Evolutionary conservation across 495 filamentous ascomycete genomes (phyloP).

Genomic region (Geopyxis carbonaria): DNA sequence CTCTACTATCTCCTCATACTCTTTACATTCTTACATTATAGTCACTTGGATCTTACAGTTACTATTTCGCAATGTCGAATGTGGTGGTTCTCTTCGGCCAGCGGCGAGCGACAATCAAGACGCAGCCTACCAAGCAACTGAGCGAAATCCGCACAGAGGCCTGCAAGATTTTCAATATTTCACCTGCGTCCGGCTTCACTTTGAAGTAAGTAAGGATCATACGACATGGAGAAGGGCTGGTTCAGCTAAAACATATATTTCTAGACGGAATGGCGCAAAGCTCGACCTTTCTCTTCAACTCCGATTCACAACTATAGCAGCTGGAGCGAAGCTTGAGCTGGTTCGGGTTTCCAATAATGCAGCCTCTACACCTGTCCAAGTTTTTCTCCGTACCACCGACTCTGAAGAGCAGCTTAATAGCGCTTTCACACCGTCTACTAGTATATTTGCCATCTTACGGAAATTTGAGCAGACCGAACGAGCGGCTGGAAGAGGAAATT

Average conservation of each 20-base stretch:
- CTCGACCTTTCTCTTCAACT: slow-evolving; percentile 70
- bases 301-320: slow-evolving; percentile 67
- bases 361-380: slow-evolving; percentile 58
- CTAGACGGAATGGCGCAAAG: slow-evolving; percentile 60
- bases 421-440: slow-evolving; percentile 68
- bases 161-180: slow-evolving; percentile 57
- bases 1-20: too few relatives aligned
- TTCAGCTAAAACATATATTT: slow-evolving; percentile 7
- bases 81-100: slow-evolving; percentile 73
- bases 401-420: slow-evolving; percentile 47
- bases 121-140: slow-evolving; percentile 58
- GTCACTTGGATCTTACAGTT: too few relatives aligned
- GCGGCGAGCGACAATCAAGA: slow-evolving; percentile 60
- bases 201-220: slow-evolving; percentile 63
- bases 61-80: slow-evolving; percentile 43
- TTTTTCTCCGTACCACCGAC: slow-evolving; percentile 66
- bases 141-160: slow-evolving; percentile 74
- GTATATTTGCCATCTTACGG: slow-evolving; percentile 72
- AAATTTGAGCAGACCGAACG: slow-evolving; percentile 55
- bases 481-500: slow-evolving; percentile 31
- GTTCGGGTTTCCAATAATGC: slow-evolving; percentile 35
- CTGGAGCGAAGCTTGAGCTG: slow-evolving; percentile 84
- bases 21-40: too few relatives aligned
- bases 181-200: slow-evolving; percentile 48
- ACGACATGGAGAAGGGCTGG: too few relatives aligned